These are phyloP conservation scores for Marsdenia floribunda DNA, from an alignment of 257 asterid genomes.

Conservation along the genomic window DNA sequence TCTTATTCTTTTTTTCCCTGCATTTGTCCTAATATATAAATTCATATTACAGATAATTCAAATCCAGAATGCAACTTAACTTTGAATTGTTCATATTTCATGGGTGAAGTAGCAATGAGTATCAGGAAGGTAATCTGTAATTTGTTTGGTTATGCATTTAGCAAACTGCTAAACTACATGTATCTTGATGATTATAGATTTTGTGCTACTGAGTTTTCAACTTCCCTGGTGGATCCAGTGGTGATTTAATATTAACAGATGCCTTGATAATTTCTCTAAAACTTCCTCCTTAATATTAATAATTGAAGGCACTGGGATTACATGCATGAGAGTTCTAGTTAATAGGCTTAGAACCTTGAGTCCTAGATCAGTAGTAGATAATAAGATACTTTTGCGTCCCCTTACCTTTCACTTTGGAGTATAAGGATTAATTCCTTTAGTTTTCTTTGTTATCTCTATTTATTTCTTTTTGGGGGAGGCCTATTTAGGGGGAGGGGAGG, in stretches of 20 bases:
- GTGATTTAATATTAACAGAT: neutral
- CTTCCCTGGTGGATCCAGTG: neutral
- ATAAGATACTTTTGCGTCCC: neutral
- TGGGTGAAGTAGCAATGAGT: slow-evolving; percentile 94
- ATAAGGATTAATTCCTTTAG: neutral
- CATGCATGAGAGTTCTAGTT: neutral
- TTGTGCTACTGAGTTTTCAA: neutral
- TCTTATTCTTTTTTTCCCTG: neutral
- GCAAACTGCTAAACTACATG: neutral
- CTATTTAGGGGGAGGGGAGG: neutral
- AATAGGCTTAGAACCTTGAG: neutral
- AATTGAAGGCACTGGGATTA: neutral
- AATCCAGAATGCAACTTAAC: slow-evolving; percentile 91
- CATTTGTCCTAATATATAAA: neutral
- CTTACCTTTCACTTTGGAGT: neutral
- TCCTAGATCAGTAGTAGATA: neutral
- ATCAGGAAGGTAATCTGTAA: slow-evolving; percentile 56
- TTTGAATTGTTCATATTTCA: slow-evolving; percentile 62
- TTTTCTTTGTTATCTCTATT: neutral
- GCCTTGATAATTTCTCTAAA: neutral
- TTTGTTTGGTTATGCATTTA: neutral
- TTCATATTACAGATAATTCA: slow-evolving; percentile 52
- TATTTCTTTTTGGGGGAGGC: neutral
- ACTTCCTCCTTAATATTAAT: neutral
- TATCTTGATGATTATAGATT: neutral